Conservation (phyloP, 1,284 basidiomycete species). For the Cryptococcus amylolentus region DNA sequence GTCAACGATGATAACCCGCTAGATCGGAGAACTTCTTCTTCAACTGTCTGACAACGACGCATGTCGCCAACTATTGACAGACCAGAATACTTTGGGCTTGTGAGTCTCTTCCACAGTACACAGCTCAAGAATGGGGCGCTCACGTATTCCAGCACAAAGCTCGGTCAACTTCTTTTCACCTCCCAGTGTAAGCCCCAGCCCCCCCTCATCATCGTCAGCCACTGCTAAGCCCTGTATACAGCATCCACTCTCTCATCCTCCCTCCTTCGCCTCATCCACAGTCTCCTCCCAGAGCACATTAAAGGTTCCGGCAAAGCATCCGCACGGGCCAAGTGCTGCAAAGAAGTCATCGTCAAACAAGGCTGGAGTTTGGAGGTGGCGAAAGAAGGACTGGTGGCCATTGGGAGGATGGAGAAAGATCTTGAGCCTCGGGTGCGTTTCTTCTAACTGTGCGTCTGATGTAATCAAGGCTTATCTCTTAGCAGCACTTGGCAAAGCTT, state of each 20-base stretch:
- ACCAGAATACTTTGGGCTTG: not conserved
- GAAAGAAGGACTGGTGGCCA: not conserved
- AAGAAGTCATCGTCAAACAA: not conserved
- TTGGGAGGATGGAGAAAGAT: not conserved
- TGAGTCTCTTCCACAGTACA: not conserved
- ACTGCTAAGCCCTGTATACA: not conserved
- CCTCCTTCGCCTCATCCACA: not conserved
- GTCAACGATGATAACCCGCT: not conserved
- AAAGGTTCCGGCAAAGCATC: not conserved
- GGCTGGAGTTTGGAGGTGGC: not conserved
- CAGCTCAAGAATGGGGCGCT: not conserved
- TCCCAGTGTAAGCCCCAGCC: not conserved
- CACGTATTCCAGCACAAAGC: not conserved
- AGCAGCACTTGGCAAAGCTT: constrained; percentile 3
- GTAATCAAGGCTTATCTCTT: not conserved
- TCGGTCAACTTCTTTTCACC: not conserved
- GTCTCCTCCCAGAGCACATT: not conserved
- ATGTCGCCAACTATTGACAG: not conserved
- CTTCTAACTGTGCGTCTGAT: no score
- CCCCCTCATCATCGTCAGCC: no score
- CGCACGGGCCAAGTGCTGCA: not conserved
- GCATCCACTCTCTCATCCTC: not conserved
- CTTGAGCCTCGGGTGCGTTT: not conserved
- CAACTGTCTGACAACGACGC: not conserved
- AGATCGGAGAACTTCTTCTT: not conserved